These are phyloP conservation scores for Thelonectria olida DNA, from an alignment of 2,329 filamentous ascomycete genomes.

Conservation along the genomic window DNA sequence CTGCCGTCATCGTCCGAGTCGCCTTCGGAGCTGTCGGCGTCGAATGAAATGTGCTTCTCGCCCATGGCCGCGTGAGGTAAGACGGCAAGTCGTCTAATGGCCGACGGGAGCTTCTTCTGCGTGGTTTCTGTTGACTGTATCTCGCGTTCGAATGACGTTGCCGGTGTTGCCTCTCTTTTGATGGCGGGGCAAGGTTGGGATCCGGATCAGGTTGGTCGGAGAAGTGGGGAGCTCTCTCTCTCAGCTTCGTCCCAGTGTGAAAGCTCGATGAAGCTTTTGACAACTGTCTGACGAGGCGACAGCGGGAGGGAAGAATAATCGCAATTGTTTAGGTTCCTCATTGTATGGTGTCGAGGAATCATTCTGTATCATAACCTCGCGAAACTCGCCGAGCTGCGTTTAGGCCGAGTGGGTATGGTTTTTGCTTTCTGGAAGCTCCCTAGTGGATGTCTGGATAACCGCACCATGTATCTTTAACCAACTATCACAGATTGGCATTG, in stretches of 20 bases:
- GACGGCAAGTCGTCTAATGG: neutral
- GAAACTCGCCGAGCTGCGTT: conserved; percentile 17
- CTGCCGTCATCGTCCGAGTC: conserved; percentile 60
- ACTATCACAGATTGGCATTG: too few species aligned
- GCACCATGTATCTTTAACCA: too few species aligned
- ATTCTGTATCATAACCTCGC: conserved; percentile 9
- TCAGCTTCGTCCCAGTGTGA: too few species aligned
- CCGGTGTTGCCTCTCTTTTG: conserved; percentile 4
- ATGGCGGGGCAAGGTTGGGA: conserved; percentile 18
- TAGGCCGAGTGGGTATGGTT: conserved; percentile 11
- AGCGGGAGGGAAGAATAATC: neutral
- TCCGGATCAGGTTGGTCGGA: conserved; percentile 2
- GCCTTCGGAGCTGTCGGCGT: conserved; percentile 49
- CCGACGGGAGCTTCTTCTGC: neutral
- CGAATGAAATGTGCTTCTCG: conserved; percentile 40
- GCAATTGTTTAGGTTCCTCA: neutral
- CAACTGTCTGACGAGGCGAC: too few species aligned
- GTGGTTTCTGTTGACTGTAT: neutral
- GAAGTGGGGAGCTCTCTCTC: neutral
- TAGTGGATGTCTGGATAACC: neutral
- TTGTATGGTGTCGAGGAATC: neutral
- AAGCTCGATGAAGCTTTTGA: too few species aligned
- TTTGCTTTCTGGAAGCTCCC: conserved; percentile 2
- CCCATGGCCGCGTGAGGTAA: conserved; percentile 22
- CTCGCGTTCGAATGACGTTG: conserved; percentile 13